These are phyloP conservation scores for Cymbopogon citratus DNA, from an alignment of 176 grass and related monocot genomes.

Conservation along the genomic window DNA sequence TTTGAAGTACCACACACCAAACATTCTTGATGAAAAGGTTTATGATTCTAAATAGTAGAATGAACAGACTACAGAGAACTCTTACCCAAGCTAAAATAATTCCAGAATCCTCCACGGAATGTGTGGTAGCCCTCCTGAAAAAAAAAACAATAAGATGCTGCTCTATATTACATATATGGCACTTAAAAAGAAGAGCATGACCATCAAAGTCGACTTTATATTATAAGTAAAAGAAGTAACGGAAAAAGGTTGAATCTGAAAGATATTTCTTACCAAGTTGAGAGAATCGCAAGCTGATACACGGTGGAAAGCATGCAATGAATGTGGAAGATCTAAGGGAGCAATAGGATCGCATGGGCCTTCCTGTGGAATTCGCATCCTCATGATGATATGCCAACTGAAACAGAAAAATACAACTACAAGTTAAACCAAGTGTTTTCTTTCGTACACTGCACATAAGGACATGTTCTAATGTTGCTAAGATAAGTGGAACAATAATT, in stretches of 20 bases:
- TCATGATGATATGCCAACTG: slow-evolving; percentile 98
- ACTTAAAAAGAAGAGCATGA: neutral
- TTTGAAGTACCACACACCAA: neutral
- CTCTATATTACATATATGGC: neutral
- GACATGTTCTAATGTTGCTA: neutral
- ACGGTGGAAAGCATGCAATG: slow-evolving; percentile 86
- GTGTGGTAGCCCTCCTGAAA: slow-evolving; percentile 85
- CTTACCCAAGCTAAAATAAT: slow-evolving; percentile 97
- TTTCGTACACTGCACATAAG: neutral
- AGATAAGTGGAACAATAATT: neutral
- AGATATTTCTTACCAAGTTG: slow-evolving; percentile 61
- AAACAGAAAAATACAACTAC: slow-evolving; percentile 28
- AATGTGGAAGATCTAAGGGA: slow-evolving; percentile 88
- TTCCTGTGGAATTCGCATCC: slow-evolving; percentile 68
- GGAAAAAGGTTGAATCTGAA: slow-evolving; percentile 21
- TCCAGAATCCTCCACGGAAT: slow-evolving; percentile 95
- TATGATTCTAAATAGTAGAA: neutral
- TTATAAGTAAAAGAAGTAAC: slow-evolving; percentile 2
- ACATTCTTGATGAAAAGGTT: neutral
- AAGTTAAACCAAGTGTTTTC: slow-evolving; percentile 3
- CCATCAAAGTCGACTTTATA: neutral
- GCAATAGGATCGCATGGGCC: slow-evolving; percentile 81
- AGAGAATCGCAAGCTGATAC: slow-evolving; percentile 65
- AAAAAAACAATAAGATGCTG: slow-evolving; percentile 23
- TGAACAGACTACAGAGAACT: neutral